Evolutionary conservation across 768 basidiomycete genomes (phyloP).

Genomic region (Dacryopinax spathularia): DNA sequence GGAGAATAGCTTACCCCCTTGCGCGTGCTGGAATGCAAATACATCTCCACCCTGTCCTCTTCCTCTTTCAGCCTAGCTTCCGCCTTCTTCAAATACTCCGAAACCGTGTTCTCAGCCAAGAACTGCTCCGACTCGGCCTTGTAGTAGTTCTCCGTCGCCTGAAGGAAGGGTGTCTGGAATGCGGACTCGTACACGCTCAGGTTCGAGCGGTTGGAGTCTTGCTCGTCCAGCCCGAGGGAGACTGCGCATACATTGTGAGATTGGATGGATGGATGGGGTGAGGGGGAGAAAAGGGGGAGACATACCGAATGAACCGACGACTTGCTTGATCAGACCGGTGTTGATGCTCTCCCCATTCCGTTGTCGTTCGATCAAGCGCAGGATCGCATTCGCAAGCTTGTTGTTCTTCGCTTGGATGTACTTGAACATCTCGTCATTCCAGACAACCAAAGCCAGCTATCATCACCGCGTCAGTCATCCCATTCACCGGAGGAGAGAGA

Average conservation of each 20-base stretch:
- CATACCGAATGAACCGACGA: constrained; percentile 72
- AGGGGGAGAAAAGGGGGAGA: constrained; percentile 2
- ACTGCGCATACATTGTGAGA: constrained; percentile 26
- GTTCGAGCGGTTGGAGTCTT: constrained; percentile 80
- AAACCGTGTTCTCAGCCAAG: constrained; percentile 73
- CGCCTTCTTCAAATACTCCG: constrained; percentile 90
- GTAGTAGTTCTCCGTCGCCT: constrained; percentile 82
- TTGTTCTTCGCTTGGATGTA: constrained; percentile 69
- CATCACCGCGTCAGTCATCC: constrained; percentile 9
- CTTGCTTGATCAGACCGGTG: constrained; percentile 81
- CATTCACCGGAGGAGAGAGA: constrained; percentile 29
- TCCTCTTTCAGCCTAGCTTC: constrained; percentile 88
- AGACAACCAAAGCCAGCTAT: constrained; percentile 90
- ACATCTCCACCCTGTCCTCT: constrained; percentile 87
- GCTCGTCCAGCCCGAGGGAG: constrained; percentile 84
- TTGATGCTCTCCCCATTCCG: constrained; percentile 90
- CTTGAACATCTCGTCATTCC: constrained; percentile 83
- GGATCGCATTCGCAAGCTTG: constrained; percentile 75
- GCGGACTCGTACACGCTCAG: constrained; percentile 87
- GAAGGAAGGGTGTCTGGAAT: constrained; percentile 79
- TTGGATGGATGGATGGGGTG: neutral
- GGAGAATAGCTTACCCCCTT: constrained; percentile 36
- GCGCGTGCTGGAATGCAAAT: constrained; percentile 77
- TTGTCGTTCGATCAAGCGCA: constrained; percentile 83
- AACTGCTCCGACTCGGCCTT: constrained; percentile 82